These are phyloP conservation scores for Artomyces pyxidatus DNA, from an alignment of 768 basidiomycete genomes.

Conservation along the genomic window DNA sequence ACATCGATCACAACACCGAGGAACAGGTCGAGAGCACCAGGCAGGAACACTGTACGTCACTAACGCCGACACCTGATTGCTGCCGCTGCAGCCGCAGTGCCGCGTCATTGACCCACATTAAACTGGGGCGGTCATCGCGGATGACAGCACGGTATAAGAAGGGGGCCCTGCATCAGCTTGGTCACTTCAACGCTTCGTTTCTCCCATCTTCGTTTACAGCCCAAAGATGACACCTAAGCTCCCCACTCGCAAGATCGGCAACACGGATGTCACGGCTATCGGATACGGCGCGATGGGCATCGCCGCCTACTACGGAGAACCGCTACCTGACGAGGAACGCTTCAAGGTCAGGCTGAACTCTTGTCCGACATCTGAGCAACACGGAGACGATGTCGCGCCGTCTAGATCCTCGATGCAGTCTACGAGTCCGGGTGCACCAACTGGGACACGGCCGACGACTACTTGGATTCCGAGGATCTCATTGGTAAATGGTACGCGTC, in stretches of 20 bases:
- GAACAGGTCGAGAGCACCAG: too few species aligned
- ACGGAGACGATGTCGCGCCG: constrained; percentile 16
- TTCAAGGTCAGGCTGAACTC: constrained; percentile 34
- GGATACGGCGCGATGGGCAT: constrained; percentile 60
- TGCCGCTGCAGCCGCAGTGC: too few species aligned
- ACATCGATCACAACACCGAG: too few species aligned
- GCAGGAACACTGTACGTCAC: too few species aligned
- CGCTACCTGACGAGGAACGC: constrained; percentile 45
- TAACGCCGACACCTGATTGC: too few species aligned
- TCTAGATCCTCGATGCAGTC: constrained; percentile 35
- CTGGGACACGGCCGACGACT: constrained; percentile 41
- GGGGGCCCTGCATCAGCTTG: too few species aligned
- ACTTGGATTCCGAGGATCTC: constrained; percentile 34
- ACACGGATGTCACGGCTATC: constrained; percentile 38
- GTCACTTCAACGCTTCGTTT: too few species aligned
- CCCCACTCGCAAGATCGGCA: constrained; percentile 38
- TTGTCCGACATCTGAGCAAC: neutral
- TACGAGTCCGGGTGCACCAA: constrained; percentile 33
- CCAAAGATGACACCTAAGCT: constrained; percentile 14
- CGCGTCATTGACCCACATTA: too few species aligned
- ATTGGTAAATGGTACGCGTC: constrained; percentile 37
- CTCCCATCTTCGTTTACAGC: too few species aligned
- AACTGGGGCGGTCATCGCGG: too few species aligned
- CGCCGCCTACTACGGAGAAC: constrained; percentile 38
- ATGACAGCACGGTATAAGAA: too few species aligned